Conservation (phyloP, 2,329 filamentous ascomycete genomes). For the Beauveria caledonica region DNA sequence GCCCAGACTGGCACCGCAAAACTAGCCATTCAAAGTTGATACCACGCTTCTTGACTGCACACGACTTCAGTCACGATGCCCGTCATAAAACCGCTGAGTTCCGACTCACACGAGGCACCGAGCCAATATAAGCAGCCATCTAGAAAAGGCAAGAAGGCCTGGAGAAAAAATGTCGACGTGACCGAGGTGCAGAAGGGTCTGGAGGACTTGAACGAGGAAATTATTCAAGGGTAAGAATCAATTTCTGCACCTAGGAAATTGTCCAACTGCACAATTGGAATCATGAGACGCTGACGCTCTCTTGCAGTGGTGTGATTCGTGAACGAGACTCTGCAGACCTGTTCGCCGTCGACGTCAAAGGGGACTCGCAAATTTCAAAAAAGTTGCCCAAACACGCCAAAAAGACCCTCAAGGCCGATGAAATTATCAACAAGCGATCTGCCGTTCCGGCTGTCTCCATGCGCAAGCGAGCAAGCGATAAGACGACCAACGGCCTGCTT, state of each 20-base stretch:
- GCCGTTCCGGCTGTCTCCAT: slow-evolving; percentile 69
- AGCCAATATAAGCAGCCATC: slow-evolving; percentile 82
- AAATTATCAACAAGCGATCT: slow-evolving; percentile 82
- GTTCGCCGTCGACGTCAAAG: slow-evolving; percentile 72
- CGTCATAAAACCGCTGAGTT: slow-evolving; percentile 36
- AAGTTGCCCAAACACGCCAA: slow-evolving; percentile 57
- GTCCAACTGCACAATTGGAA: not conserved
- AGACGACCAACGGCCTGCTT: slow-evolving; percentile 64
- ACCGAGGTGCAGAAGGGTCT: slow-evolving; percentile 78
- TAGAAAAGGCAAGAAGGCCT: slow-evolving; percentile 95
- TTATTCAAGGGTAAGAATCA: slow-evolving; percentile 68
- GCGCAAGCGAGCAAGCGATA: slow-evolving; percentile 66
- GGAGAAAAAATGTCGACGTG: slow-evolving; percentile 96
- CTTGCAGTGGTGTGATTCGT: slow-evolving; percentile 65
- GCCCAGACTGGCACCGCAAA: not conserved
- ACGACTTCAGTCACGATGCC: slow-evolving; percentile 35
- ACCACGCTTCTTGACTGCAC: not conserved
- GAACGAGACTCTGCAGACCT: slow-evolving; percentile 79
- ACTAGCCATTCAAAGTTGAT: slow-evolving; percentile 1
- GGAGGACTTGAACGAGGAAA: slow-evolving; percentile 75
- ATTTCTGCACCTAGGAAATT: not conserved
- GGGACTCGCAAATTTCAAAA: slow-evolving; percentile 57
- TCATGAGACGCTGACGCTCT: slow-evolving; percentile 15
- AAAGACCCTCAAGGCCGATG: slow-evolving; percentile 80
- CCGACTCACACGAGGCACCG: slow-evolving; percentile 52